Base-by-base conservation (phyloP, 768 basidiomycete species). In the Gymnopilus junonius region DNA sequence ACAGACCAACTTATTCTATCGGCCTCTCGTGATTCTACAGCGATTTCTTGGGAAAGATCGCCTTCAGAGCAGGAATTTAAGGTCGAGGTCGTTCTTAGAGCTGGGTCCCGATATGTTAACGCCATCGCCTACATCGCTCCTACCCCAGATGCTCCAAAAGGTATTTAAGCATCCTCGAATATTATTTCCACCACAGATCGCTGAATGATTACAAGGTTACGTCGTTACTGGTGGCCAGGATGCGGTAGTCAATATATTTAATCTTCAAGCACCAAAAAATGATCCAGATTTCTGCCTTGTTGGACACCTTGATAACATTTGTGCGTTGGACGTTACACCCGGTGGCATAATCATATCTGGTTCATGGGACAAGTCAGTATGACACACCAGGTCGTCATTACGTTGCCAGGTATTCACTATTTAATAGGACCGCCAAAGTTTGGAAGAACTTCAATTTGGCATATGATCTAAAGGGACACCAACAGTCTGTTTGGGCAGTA, bases 401-500 rank as follows among this genome's bases (percentile, higher is more conserved):
- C 46, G 14, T 59, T 50, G 45, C 43, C 10, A 14, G 20, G 29
- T 20, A 51, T 42, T 51, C 43, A 34, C 23, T 40, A 17, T 17
- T 35, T 50, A 55, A 54, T 53, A 98, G 96, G 73, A 94, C 97
- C 1, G 97, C 95, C 35, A 94, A 94, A 77, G 91, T 99, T 2
- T 98, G 95, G 95, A 88, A 87, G 75, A 82, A 91, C 69, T 95
- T 92, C 74, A 75, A 85, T 61, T 76, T 88, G 57, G 81, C 80
- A 8, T 86, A 92, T 68, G 91, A 91, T 64, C 83, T 99, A 57
- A 85, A 87, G 69, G 94, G 90, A 17, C 97, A 99, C 71, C 80
- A 90, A 58, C 93, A 95, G 75, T 90, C 97, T 8, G 96, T 99
- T 2, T 97, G 95, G 95, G 92, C 94, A 4, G 95, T 97, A 5